Conservation (phyloP, 2,329 filamentous ascomycete genomes). For the Emergomyces pasteurianus region DNA sequence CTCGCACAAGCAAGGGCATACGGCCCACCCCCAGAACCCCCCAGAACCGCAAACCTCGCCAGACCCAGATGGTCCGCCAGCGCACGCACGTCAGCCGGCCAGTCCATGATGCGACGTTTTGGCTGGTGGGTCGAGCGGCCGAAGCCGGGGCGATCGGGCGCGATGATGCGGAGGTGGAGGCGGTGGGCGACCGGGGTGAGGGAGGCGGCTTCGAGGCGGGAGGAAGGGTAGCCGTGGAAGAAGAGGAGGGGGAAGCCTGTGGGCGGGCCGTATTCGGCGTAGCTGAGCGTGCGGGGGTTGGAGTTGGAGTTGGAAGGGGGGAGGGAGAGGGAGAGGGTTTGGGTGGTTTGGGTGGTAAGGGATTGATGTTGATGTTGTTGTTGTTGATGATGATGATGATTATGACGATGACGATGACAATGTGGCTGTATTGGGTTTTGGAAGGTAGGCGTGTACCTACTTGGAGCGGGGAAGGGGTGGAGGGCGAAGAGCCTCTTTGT, state of each 20-base stretch:
- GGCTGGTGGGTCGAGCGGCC: constrained; percentile 31
- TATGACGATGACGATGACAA: too few species aligned
- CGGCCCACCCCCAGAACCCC: constrained; percentile 37
- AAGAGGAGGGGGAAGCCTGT: constrained; percentile 27
- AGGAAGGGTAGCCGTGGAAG: constrained; percentile 35
- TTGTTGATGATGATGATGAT: too few species aligned
- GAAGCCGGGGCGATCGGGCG: constrained; percentile 27
- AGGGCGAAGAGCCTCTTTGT: background rate
- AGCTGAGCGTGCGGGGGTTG: constrained; percentile 27
- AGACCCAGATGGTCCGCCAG: constrained; percentile 32
- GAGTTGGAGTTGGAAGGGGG: background rate
- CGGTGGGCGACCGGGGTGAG: constrained; percentile 23
- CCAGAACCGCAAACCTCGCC: constrained; percentile 32
- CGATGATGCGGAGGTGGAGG: constrained; percentile 28
- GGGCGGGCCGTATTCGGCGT: constrained; percentile 31
- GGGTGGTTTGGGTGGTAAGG: background rate
- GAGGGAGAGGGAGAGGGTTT: too few species aligned
- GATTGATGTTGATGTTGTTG: too few species aligned
- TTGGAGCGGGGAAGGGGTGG: background rate
- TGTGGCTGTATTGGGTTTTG: background rate
- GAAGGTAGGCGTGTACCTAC: background rate
- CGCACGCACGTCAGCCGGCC: constrained; percentile 31
- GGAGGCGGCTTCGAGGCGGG: constrained; percentile 29
- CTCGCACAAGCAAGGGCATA: constrained; percentile 38
- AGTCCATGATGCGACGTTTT: constrained; percentile 28